A percentile compares a stretch with the other conserved stretches of the same genome.
These are phyloP conservation scores for Oryza nivara DNA, from an alignment of 176 grass and related monocot species.

Conservation along the genomic window DNA sequence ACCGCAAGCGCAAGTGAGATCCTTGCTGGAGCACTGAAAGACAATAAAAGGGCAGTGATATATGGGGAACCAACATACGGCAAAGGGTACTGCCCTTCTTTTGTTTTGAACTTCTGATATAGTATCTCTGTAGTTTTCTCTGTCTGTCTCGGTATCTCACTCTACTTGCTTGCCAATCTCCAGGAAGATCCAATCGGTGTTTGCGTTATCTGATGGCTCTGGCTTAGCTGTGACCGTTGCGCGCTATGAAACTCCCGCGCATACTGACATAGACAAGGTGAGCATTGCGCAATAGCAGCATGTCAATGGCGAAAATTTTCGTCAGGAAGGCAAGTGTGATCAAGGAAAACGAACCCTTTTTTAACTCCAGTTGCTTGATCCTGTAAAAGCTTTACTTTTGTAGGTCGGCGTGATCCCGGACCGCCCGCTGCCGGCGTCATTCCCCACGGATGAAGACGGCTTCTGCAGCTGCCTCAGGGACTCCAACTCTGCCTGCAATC, in stretches of 20 bases:
- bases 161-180: constrained; percentile 15
- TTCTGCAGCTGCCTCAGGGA: constrained; percentile 71
- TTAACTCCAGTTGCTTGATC: not conserved
- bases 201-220: constrained; percentile 89
- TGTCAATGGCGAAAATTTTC: not conserved
- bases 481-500: constrained; percentile 60
- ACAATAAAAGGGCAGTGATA: constrained; percentile 87
- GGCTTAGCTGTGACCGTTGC: constrained; percentile 83
- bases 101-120: too few relatives aligned
- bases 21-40: constrained; percentile 92
- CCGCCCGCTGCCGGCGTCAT: constrained; percentile 58
- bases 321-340: not conserved
- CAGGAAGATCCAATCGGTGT: constrained; percentile 96
- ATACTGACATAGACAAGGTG: constrained; percentile 90
- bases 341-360: not conserved
- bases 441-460: constrained; percentile 70
- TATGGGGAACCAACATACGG: constrained; percentile 95
- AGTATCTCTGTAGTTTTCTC: not conserved
- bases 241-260: constrained; percentile 86
- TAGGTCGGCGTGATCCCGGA: constrained; percentile 83
- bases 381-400: not conserved
- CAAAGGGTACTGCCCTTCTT: constrained; percentile 65
- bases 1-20: constrained; percentile 97
- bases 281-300: constrained; percentile 15
- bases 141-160: not conserved